phyloP scores from a whole-genome alignment of 176 grass and related monocot genomes.

The Hordeum vulgare region MorexV3_pseudomolecules_assembly NC_058518.1:506296949-506297448 shows the following conservation, averaged over 20 bases:
- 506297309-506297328: background rate
- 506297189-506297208: background rate
- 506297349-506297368: background rate
- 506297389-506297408: slow-evolving; percentile 78
- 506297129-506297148: background rate
- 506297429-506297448: slow-evolving; percentile 52
- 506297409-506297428: slow-evolving; percentile 75
- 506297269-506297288: background rate
- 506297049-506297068: slow-evolving; percentile 47
- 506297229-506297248: background rate
- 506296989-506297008: slow-evolving; percentile 84
- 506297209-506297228: background rate
- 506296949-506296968: background rate
- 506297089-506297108: slow-evolving; percentile 97
- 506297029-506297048: slow-evolving; percentile 83
- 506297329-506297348: background rate
- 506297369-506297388: background rate
- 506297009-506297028: slow-evolving; percentile 94
- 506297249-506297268: background rate
- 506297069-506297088: slow-evolving; percentile 89
- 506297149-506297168: no score
- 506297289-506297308: background rate
- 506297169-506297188: background rate
- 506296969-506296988: background rate
- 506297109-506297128: no score